Conservation (phyloP, 331 rosid genomes). For the Pyrus hybrid region DNA sequence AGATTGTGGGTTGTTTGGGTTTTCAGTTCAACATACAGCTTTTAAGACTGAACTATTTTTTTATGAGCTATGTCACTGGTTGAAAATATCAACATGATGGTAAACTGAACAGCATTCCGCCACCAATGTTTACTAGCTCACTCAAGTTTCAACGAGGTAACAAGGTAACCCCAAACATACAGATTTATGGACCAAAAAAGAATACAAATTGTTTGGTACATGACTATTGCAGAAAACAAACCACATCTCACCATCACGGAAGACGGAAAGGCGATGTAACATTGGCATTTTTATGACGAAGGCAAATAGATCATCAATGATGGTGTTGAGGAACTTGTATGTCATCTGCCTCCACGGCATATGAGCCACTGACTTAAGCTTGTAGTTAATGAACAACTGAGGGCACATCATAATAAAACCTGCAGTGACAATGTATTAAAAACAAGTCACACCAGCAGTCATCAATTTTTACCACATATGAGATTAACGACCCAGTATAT, state of each 20-base stretch:
- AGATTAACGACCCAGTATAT: not conserved
- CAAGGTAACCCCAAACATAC: not conserved
- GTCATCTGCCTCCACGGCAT: conserved; percentile 99
- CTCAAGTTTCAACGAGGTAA: not conserved
- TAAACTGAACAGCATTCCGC: too few species aligned
- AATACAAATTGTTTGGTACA: not conserved
- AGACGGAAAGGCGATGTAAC: conserved; percentile 88
- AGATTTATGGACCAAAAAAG: not conserved
- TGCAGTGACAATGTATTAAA: conserved; percentile 22
- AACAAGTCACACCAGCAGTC: not conserved
- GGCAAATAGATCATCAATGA: conserved; percentile 95
- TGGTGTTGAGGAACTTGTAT: conserved; percentile 96
- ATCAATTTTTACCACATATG: not conserved
- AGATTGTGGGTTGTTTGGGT: not conserved
- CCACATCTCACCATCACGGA: conserved; percentile 81
- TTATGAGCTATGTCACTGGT: not conserved
- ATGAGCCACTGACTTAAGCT: conserved; percentile 97
- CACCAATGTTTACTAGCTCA: not conserved
- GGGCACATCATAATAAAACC: conserved; percentile 99
- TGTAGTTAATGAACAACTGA: conserved; percentile 91
- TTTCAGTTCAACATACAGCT: not conserved
- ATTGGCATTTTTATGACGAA: conserved; percentile 96
- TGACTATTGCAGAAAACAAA: not conserved
- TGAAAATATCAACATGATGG: not conserved
- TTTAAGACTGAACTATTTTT: not conserved